A percentile compares a stretch with the other conserved stretches of the same genome.
Evolutionary conservation across 306 rosid species (phyloP).

Genomic region (Castanospermum australe): DNA sequence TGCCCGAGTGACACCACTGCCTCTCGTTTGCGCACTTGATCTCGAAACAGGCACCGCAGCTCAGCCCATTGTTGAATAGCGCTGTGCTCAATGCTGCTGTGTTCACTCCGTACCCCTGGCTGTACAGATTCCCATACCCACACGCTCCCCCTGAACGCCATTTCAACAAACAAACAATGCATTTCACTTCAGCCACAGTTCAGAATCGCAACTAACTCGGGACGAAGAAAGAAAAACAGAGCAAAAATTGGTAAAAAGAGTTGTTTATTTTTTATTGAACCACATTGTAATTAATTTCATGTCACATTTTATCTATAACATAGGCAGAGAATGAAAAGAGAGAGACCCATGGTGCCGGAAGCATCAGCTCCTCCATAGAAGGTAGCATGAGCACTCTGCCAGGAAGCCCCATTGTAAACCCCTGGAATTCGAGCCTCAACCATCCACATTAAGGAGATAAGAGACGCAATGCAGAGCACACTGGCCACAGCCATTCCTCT

Average conservation of each 20-base stretch:
- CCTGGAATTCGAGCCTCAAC: conserved; percentile 84
- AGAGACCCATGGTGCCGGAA: conserved; percentile 90
- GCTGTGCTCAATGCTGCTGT: conserved; percentile 93
- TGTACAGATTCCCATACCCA: conserved; percentile 90
- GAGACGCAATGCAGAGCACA: conserved; percentile 29
- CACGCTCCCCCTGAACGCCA: conserved; percentile 81
- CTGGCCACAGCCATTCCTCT: conserved; percentile 36
- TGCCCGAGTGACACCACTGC: conserved; percentile 87
- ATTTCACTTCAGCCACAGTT: not conserved
- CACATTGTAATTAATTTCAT: not conserved
- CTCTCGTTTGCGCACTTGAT: conserved; percentile 76
- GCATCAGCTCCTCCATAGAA: conserved; percentile 98
- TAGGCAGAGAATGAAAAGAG: not conserved
- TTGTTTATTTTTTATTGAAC: too few species aligned
- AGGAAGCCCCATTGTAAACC: conserved; percentile 63
- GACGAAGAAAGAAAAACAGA: too few species aligned
- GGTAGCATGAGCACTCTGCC: conserved; percentile 93
- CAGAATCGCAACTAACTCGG: too few species aligned
- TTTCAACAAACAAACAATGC: not conserved
- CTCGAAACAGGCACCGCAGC: conserved; percentile 96
- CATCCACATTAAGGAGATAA: conserved; percentile 46
- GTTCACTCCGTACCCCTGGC: conserved; percentile 95
- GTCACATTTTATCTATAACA: not conserved
- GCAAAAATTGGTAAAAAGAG: too few species aligned
- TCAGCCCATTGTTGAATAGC: conserved; percentile 81